Evolutionary conservation across 2,329 filamentous ascomycete species (phyloP).

Genomic region (Xylaria polymorpha): DNA sequence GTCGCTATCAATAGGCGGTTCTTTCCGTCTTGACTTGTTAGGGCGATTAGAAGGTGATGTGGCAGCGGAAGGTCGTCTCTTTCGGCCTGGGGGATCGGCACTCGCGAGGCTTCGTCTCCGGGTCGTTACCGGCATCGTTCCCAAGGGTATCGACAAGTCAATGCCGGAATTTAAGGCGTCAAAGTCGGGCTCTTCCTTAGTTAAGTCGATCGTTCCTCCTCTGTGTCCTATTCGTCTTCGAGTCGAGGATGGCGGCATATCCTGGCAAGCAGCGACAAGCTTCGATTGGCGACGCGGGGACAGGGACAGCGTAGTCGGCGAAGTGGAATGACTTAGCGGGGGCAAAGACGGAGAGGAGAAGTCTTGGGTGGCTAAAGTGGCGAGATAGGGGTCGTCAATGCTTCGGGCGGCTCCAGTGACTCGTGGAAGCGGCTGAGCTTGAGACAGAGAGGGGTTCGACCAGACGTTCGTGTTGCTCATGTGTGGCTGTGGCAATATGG

Average conservation of each 20-base stretch:
- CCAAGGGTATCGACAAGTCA: constrained; percentile 38
- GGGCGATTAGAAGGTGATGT: constrained; percentile 40
- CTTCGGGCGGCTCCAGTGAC: not conserved
- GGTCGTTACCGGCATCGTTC: constrained; percentile 42
- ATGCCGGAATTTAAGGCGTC: constrained; percentile 38
- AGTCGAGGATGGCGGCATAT: constrained; percentile 40
- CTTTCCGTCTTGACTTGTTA: constrained; percentile 45
- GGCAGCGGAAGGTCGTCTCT: constrained; percentile 41
- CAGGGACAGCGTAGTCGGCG: constrained; percentile 30
- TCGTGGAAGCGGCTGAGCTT: constrained; percentile 3
- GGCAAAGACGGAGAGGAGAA: constrained; percentile 50
- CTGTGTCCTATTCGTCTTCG: constrained; percentile 39
- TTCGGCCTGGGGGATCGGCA: constrained; percentile 35
- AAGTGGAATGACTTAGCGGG: constrained; percentile 44
- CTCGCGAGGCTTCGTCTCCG: constrained; percentile 36
- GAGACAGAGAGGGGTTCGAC: constrained; percentile 4
- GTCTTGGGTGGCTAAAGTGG: constrained; percentile 40
- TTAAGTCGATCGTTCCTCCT: constrained; percentile 42
- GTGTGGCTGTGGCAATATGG: constrained; percentile 21
- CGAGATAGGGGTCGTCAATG: constrained; percentile 44
- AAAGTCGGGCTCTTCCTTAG: constrained; percentile 45
- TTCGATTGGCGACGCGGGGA: constrained; percentile 34
- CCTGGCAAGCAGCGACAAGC: constrained; percentile 38
- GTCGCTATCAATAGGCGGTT: constrained; percentile 46
- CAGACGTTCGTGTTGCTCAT: constrained; percentile 22